Percentiles rank a stretch among this genome's conserved stretches.
These are phyloP conservation scores for Chlorencoelia australis DNA, from an alignment of 2,329 filamentous ascomycete species.

Conservation along the genomic window DNA sequence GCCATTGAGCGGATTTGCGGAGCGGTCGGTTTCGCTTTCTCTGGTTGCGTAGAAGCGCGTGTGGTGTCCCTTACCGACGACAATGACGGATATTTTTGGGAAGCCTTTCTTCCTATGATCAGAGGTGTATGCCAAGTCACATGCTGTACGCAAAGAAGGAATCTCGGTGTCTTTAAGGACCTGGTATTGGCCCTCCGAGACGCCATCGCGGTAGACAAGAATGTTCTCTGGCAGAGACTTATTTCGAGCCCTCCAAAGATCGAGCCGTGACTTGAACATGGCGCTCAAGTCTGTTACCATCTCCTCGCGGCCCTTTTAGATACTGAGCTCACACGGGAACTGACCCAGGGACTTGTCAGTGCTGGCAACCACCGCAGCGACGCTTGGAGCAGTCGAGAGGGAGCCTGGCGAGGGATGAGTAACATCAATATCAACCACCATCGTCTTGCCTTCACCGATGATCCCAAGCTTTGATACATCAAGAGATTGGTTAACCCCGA, in stretches of 20 bases:
- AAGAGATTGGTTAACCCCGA: slow-evolving; percentile 62
- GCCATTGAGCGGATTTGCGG: slow-evolving; percentile 61
- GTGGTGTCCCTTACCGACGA: slow-evolving; percentile 83
- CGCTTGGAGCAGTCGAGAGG: slow-evolving; percentile 51
- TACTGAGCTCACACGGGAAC: slow-evolving; percentile 65
- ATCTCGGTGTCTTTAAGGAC: slow-evolving; percentile 61
- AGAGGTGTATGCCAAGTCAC: slow-evolving; percentile 45
- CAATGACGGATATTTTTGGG: slow-evolving; percentile 60
- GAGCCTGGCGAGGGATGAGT: slow-evolving; percentile 72
- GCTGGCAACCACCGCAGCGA: slow-evolving; percentile 73
- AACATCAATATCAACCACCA: slow-evolving; percentile 82
- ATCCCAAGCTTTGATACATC: slow-evolving; percentile 43
- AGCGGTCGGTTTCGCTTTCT: slow-evolving; percentile 38
- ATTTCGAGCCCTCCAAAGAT: slow-evolving; percentile 53
- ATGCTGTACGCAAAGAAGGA: slow-evolving; percentile 54
- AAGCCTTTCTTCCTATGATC: slow-evolving; percentile 34
- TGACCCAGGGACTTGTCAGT: slow-evolving; percentile 60
- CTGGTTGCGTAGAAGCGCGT: slow-evolving; percentile 74
- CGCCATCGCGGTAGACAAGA: slow-evolving; percentile 79
- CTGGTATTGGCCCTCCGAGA: slow-evolving; percentile 76
- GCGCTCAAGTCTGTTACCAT: slow-evolving; percentile 49
- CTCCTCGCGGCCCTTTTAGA: slow-evolving; percentile 56
- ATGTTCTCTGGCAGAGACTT: slow-evolving; percentile 58
- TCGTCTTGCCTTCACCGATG: slow-evolving; percentile 59
- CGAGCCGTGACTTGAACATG: slow-evolving; percentile 55